These are phyloP conservation scores for Lobulomyces angularis DNA, from an alignment of 192 early-diverging fungal genomes.

Conservation along the genomic window DNA sequence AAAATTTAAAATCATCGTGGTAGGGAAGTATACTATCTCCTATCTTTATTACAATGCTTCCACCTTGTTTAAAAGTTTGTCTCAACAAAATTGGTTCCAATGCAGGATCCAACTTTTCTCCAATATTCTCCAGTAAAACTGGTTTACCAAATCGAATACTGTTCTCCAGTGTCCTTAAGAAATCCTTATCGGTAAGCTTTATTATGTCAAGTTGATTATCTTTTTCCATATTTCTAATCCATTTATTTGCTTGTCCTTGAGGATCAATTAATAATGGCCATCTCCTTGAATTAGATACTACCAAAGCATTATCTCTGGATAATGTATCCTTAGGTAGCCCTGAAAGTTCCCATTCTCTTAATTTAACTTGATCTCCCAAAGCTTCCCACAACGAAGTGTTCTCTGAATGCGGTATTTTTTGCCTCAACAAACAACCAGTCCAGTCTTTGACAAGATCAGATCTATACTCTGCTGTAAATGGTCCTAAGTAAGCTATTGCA, in stretches of 20 bases:
- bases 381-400: constrained; percentile 34
- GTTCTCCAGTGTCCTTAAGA: constrained; percentile 45
- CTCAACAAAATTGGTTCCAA: constrained; percentile 40
- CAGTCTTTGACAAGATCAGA: constrained; percentile 30
- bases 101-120: constrained; percentile 44
- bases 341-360: constrained; percentile 42
- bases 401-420: constrained; percentile 53
- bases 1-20: constrained; percentile 48
- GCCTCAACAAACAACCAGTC: constrained; percentile 27
- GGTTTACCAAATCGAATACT: constrained; percentile 51
- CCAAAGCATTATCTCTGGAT: constrained; percentile 45
- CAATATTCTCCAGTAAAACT: constrained; percentile 43
- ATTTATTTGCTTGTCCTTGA: constrained; percentile 53
- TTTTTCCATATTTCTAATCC: constrained; percentile 56
- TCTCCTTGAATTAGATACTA: constrained; percentile 45
- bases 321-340: constrained; percentile 47
- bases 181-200: constrained; percentile 47
- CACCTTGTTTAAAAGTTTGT: constrained; percentile 51
- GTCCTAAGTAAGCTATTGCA: constrained; percentile 46
- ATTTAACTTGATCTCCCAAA: constrained; percentile 45
- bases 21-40: constrained; percentile 52
- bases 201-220: constrained; percentile 43
- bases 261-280: constrained; percentile 55
- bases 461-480: constrained; percentile 47
- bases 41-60: constrained; percentile 36